These are phyloP conservation scores for Psidium friedrichsthalianum DNA, from an alignment of 345 rosid genomes.

Conservation along the genomic window DNA sequence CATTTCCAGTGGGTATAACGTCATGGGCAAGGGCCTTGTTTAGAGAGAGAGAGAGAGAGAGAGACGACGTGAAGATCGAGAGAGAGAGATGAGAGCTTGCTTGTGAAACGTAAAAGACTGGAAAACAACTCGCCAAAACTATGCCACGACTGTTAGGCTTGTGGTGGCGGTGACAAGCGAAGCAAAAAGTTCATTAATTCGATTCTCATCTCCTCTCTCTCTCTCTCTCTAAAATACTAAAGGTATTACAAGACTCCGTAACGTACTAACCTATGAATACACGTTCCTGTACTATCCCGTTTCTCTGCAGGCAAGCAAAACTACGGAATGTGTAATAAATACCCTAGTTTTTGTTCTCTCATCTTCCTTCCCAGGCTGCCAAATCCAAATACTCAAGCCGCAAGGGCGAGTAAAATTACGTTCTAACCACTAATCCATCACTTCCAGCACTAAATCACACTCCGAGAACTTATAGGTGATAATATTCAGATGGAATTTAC, in stretches of 20 bases:
- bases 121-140: neutral
- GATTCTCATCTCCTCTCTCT: neutral
- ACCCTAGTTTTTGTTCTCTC: neutral
- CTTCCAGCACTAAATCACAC: neutral
- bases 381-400: neutral
- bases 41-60: neutral
- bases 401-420: neutral
- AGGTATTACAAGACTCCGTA: neutral
- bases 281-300: neutral
- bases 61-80: no score
- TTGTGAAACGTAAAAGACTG: neutral
- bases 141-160: neutral
- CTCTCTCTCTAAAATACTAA: neutral
- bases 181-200: neutral
- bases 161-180: neutral
- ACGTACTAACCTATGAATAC: neutral
- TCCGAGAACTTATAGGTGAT: neutral
- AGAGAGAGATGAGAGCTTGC: neutral
- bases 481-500: neutral
- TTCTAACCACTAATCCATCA: neutral
- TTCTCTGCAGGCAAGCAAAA: neutral
- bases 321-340: neutral
- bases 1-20: neutral
- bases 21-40: neutral
- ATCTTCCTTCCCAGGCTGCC: neutral